These are phyloP conservation scores for Erysimum cheiranthoides DNA, from an alignment of 345 rosid species.

Conservation along the genomic window DNA sequence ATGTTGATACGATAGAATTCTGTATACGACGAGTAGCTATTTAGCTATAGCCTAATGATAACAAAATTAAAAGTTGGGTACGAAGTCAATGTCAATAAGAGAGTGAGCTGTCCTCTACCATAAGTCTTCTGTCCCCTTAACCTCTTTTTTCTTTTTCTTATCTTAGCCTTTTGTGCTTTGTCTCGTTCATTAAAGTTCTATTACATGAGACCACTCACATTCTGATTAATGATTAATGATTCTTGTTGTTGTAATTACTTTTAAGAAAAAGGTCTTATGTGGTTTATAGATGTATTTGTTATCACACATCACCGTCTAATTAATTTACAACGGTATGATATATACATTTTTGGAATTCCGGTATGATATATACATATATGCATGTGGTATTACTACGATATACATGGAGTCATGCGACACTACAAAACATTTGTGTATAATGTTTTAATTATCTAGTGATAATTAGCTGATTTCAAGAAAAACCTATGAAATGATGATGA, in stretches of 20 bases:
- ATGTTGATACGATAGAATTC: constrained; percentile 37
- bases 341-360: constrained; percentile 4
- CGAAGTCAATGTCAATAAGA: constrained; percentile 44
- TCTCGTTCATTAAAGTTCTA: constrained; percentile 33
- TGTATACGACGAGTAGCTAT: constrained; percentile 14
- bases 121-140: constrained; percentile 37
- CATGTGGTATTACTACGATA: no score
- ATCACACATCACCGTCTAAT: constrained; percentile 1
- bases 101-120: constrained; percentile 46
- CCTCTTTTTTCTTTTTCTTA: constrained; percentile 25
- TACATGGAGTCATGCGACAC: no score
- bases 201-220: constrained; percentile 32
- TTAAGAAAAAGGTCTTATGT: constrained; percentile 28
- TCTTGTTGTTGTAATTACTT: constrained; percentile 15
- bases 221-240: constrained; percentile 2
- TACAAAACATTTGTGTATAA: no score
- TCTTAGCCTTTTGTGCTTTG: constrained; percentile 40
- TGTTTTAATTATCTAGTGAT: neutral
- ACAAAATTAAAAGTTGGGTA: constrained; percentile 39
- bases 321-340: neutral
- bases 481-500: neutral
- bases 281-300: constrained; percentile 9
- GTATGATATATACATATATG: no score
- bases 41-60: constrained; percentile 18
- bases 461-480: neutral